A percentile compares a stretch with the other conserved stretches of the same genome.
phyloP scores from a whole-genome alignment of 139 green algal species.

The Edaphochlamys debaryana region DNA sequence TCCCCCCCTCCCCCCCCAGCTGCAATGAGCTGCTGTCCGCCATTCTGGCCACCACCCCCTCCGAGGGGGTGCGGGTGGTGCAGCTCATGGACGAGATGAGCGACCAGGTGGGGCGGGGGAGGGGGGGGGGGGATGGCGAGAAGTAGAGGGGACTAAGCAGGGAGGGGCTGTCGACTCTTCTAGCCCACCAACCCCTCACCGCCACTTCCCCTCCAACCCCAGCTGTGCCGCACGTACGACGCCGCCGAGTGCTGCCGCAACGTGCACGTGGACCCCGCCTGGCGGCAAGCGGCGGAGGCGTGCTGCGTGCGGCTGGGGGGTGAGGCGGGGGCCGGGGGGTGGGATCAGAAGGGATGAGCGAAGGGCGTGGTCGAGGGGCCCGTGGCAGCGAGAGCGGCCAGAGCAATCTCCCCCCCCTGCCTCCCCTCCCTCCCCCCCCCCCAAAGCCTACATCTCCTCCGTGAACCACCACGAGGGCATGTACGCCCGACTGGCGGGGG shows the following conservation, averaged over 20 bases:
- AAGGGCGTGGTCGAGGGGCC: too few relatives aligned
- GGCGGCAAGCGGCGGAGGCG: slow-evolving; percentile 36
- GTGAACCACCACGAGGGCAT: slow-evolving; percentile 64
- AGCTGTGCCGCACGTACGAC: slow-evolving; percentile 64
- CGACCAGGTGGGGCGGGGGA: slow-evolving; percentile 36
- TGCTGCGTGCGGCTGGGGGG: slow-evolving; percentile 48
- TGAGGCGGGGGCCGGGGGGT: neutral
- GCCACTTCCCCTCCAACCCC: neutral
- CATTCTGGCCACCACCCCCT: slow-evolving; percentile 10
- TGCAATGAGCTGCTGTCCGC: slow-evolving; percentile 48
- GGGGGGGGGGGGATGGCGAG: neutral
- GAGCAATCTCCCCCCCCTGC: too few relatives aligned
- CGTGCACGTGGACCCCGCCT: slow-evolving; percentile 45
- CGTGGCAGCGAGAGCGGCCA: too few relatives aligned
- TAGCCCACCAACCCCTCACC: too few relatives aligned
- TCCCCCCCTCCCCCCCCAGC: neutral
- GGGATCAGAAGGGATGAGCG: too few relatives aligned
- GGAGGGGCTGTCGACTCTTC: neutral
- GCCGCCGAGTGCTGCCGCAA: slow-evolving; percentile 56
- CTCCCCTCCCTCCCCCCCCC: neutral
- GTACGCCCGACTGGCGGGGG: slow-evolving; percentile 42
- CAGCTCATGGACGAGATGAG: slow-evolving; percentile 54
- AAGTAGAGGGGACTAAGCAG: neutral
- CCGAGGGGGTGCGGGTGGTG: slow-evolving; percentile 39
- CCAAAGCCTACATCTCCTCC: slow-evolving; percentile 47